Base-by-base conservation (phyloP, 257 asterid species). In the Linderniella brevidens region DNA sequence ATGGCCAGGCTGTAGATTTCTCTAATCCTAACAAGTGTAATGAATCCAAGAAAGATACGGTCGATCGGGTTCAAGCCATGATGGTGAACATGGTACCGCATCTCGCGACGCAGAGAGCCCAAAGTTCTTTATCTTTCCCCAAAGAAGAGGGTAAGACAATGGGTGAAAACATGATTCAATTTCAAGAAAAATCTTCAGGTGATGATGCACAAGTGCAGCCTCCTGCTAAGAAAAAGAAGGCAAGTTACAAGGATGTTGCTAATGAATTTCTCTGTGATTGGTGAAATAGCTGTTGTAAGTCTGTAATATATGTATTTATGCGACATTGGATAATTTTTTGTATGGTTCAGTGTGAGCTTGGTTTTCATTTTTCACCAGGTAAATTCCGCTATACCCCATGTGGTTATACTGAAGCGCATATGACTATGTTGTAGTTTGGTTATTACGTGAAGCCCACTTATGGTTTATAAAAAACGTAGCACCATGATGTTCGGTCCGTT, bases 221-320 rank as follows among this genome's bases (percentile, higher is more conserved):
- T 41, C 77, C 82, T 10, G 71, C 29, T 8, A 84, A 74, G 86
- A 88, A 78, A 62, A 80, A 50, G 79, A 84, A 84, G 71, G 92
- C 83, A 37, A 88, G 98, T 79, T 84, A 74, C 67, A 88, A 66
- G 66, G 84, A 84, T 52, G 57, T 79, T 11, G 98, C 90, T 11
- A 64, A 35, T 29, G 75, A 78, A 12, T 71, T 83, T 53, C 90
- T 88, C 45, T 73, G 71, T 70, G 92, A 82, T 55, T 77, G 87
- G 92, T 86, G 75, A 79, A 53, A 11, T 8, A 37, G 40, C 8
- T 11, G 8, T 1, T 13, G 43, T 13, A 39, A 39, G 3, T 39
- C 4, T 39, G 32, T 25, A 25, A 25, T 25, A 25, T 25, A 25
- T 25, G 32, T 25, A 25, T 25, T 25, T 25, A 25, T 6, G 32